Percentiles rank a stretch among this genome's conserved stretches.
These are phyloP conservation scores for Euclidium syriacum DNA, from an alignment of 345 rosid genomes.

Conservation along the genomic window DNA sequence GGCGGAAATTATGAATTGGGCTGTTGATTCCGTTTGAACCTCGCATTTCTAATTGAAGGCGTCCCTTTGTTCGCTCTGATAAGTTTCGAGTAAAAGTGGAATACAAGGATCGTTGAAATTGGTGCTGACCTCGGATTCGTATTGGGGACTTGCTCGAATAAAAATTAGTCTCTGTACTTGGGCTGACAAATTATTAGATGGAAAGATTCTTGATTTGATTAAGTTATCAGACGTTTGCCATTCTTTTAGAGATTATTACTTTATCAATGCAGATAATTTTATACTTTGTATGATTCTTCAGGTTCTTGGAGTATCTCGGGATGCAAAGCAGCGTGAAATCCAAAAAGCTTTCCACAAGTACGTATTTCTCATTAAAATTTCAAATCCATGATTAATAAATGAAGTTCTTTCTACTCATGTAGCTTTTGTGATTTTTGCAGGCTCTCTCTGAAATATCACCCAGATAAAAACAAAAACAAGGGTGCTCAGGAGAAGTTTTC, in stretches of 20 bases:
- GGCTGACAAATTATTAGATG: not conserved
- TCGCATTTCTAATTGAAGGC: not conserved
- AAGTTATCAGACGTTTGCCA: not conserved
- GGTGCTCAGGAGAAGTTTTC: constrained; percentile 84
- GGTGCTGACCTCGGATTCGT: not conserved
- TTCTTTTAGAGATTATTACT: not conserved
- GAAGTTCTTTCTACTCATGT: not conserved
- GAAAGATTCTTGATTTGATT: not conserved
- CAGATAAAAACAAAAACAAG: constrained; percentile 85
- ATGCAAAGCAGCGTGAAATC: constrained; percentile 83
- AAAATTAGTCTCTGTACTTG: not conserved
- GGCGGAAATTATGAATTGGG: not conserved
- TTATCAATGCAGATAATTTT: not conserved
- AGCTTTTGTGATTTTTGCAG: constrained; percentile 36
- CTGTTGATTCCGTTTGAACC: not conserved
- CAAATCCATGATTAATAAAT: not conserved
- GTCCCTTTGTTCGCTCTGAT: not conserved
- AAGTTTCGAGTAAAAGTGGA: constrained; percentile 1
- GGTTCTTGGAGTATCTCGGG: constrained; percentile 86
- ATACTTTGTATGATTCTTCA: constrained; percentile 24
- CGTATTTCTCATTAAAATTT: constrained; percentile 6
- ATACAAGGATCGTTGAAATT: not conserved
- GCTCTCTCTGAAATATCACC: constrained; percentile 82
- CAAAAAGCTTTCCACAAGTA: constrained; percentile 99
- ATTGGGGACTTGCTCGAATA: not conserved